A percentile compares a stretch with the other conserved stretches of the same genome.
phyloP scores from a whole-genome alignment of 2,329 filamentous ascomycete species.

The Sordariomycetes sp. region DNA sequence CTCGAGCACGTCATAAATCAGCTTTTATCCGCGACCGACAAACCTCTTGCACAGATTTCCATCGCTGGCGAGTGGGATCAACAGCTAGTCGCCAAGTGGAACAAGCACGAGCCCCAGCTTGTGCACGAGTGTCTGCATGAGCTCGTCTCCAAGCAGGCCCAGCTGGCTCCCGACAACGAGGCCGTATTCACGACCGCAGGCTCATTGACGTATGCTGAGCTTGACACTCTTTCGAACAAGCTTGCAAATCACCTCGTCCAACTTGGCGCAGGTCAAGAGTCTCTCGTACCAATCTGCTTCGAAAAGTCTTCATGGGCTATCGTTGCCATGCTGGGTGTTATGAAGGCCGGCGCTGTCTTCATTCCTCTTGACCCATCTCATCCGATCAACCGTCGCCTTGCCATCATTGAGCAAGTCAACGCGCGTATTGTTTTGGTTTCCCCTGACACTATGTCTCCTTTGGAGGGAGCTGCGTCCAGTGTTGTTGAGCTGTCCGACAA shows the following conservation, averaged over 20 bases:
- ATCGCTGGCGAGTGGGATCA: constrained; percentile 1
- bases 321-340: constrained; percentile 5
- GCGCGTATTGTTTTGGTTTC: constrained; percentile 2
- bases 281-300: constrained; percentile 4
- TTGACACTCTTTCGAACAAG: constrained; percentile 9
- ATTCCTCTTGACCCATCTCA: constrained; percentile 6
- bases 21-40: constrained; percentile 4
- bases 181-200: constrained; percentile 33
- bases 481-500: neutral
- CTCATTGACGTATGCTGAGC: constrained; percentile 25
- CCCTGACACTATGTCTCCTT: constrained; percentile 1
- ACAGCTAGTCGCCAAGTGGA: constrained; percentile 1
- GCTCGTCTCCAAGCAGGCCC: constrained; percentile 23
- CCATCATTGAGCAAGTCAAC: neutral
- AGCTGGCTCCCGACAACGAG: constrained; percentile 14
- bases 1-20: constrained; percentile 7
- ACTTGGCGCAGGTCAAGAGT: neutral
- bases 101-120: constrained; percentile 1
- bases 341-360: constrained; percentile 5
- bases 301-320: constrained; percentile 4
- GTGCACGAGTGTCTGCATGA: constrained; percentile 24
- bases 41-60: neutral
- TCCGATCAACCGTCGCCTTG: neutral
- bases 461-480: neutral
- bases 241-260: constrained; percentile 6